Evolutionary conservation across 805 yeast species (phyloP).

Genomic region (Naumovozyma castellii): DNA sequence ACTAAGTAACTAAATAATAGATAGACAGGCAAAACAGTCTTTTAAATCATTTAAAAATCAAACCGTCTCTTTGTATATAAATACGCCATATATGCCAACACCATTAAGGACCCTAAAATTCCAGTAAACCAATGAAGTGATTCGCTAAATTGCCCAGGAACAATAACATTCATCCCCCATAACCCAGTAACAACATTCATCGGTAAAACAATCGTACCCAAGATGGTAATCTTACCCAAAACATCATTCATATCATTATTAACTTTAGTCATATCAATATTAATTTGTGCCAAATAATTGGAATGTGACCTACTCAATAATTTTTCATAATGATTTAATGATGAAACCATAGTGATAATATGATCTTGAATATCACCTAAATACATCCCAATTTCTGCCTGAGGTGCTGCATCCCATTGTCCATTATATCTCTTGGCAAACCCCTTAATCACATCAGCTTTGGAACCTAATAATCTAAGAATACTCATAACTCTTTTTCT

Average conservation of each 20-base stretch:
- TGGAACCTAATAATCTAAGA: conserved; percentile 72
- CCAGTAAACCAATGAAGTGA: conserved; percentile 58
- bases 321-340: conserved; percentile 89
- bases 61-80: conserved; percentile 39
- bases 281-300: conserved; percentile 90
- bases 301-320: conserved; percentile 90
- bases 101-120: conserved; percentile 38
- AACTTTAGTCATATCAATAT: conserved; percentile 94
- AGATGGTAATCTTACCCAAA: conserved; percentile 80
- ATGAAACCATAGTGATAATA: conserved; percentile 92
- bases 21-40: background rate
- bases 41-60: conserved; percentile 19
- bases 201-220: conserved; percentile 93
- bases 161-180: conserved; percentile 98
- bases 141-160: conserved; percentile 79
- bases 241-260: conserved; percentile 97
- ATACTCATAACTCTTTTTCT: conserved; percentile 91
- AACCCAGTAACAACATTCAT: conserved; percentile 91
- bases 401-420: conserved; percentile 69
- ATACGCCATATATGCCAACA: conserved; percentile 40
- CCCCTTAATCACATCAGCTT: conserved; percentile 96
- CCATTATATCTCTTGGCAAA: conserved; percentile 87
- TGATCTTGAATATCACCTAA: conserved; percentile 97
- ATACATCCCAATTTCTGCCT: conserved; percentile 86
- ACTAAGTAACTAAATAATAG: background rate